Conservation (phyloP, 345 rosid genomes). For the Salix viminalis region DNA sequence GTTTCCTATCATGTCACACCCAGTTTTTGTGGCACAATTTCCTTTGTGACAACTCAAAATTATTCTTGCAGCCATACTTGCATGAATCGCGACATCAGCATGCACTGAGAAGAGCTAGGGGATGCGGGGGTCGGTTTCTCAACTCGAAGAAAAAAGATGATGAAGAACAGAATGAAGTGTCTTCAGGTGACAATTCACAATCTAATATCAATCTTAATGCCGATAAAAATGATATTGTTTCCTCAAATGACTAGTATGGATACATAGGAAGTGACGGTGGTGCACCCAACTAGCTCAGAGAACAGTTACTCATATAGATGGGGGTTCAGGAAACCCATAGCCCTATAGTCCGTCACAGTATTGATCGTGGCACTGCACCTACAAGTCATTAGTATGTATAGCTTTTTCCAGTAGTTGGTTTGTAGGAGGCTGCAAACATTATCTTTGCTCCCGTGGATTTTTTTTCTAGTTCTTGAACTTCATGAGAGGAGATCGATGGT, state of each 20-base stretch:
- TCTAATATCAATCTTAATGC: slow-evolving; percentile 57
- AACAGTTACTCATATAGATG: not conserved
- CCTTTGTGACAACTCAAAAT: not conserved
- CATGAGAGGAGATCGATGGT: not conserved
- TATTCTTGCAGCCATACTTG: slow-evolving; percentile 73
- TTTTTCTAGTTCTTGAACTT: not conserved
- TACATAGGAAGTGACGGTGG: not conserved
- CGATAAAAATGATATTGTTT: slow-evolving; percentile 41
- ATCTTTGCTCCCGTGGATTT: not conserved
- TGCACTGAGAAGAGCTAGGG: slow-evolving; percentile 90
- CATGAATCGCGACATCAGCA: slow-evolving; percentile 97
- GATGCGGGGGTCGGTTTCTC: slow-evolving; percentile 90
- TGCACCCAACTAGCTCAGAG: not conserved
- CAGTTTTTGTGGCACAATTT: not conserved
- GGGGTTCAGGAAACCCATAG: not conserved
- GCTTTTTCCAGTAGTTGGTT: slow-evolving; percentile 12
- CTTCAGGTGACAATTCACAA: slow-evolving; percentile 54
- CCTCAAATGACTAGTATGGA: slow-evolving; percentile 47
- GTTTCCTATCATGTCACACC: not conserved
- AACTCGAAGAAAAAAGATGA: slow-evolving; percentile 66
- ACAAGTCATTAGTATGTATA: slow-evolving; percentile 17
- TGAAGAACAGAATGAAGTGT: slow-evolving; percentile 37
- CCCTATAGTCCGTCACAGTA: not conserved
- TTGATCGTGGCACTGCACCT: not conserved
- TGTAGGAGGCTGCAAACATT: slow-evolving; percentile 5